phyloP scores from a whole-genome alignment of 345 rosid genomes.

The thale cress (Arabidopsis thaliana) region DNA sequence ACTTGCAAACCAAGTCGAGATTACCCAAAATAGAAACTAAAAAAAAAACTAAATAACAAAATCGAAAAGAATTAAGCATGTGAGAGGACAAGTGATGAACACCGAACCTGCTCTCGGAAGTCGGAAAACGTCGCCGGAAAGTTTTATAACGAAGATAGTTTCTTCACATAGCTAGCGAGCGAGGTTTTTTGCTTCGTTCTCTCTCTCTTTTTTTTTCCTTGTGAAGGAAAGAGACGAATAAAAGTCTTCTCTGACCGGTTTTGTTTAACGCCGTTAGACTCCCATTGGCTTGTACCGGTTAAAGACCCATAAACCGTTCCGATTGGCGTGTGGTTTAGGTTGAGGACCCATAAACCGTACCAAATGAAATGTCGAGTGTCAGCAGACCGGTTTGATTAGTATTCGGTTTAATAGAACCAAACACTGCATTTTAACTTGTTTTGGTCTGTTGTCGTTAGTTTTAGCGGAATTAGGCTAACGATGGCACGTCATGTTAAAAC shows the following conservation, averaged over 20 bases:
- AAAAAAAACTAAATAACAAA: conserved; percentile 22
- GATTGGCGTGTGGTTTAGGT: not conserved
- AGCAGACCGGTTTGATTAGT: not conserved
- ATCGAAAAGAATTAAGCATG: not conserved
- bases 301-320: not conserved
- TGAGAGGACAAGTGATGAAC: conserved; percentile 6
- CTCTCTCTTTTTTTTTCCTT: not conserved
- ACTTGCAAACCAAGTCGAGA: conserved; percentile 37
- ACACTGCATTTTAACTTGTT: conserved; percentile 9
- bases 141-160: not conserved
- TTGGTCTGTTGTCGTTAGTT: conserved; percentile 19
- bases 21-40: conserved; percentile 32
- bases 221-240: conserved; percentile 30
- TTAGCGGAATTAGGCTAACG: conserved; percentile 11
- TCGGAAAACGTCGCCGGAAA: conserved; percentile 20
- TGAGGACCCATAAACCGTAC: not conserved
- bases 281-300: not conserved
- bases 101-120: conserved; percentile 33
- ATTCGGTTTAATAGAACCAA: conserved; percentile 17
- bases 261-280: conserved; percentile 52
- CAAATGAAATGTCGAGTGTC: not conserved
- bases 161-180: conserved; percentile 26
- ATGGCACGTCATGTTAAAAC: conserved; percentile 27
- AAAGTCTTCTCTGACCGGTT: conserved; percentile 61
- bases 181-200: conserved; percentile 32